These are phyloP conservation scores for Nakazawaea anatomiae DNA, from an alignment of 805 yeast species.

Conservation along the genomic window DNA sequence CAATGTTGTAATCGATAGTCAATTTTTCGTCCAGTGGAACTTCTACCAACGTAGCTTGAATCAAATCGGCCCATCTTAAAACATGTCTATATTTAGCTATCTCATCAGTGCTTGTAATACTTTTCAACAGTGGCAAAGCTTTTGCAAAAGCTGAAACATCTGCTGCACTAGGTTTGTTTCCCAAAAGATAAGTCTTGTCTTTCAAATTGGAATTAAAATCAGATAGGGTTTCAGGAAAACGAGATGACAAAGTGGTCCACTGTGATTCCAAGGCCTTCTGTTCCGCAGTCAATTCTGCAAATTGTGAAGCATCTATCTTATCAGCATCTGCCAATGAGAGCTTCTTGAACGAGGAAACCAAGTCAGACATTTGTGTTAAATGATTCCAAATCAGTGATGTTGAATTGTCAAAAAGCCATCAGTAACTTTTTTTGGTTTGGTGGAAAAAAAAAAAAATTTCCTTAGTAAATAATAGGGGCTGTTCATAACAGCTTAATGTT, in stretches of 20 bases:
- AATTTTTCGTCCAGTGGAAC: conserved; percentile 51
- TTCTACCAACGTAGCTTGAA: conserved; percentile 62
- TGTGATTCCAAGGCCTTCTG: conserved; percentile 64
- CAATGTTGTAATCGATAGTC: conserved; percentile 51
- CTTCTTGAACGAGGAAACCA: conserved; percentile 23
- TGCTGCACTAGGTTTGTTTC: conserved; percentile 58
- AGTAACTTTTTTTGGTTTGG: too few species aligned
- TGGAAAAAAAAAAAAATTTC: too few species aligned
- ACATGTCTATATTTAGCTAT: conserved; percentile 72
- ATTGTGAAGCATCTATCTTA: conserved; percentile 19
- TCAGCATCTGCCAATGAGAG: conserved; percentile 20
- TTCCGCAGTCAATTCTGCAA: conserved; percentile 25
- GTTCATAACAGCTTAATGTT: too few species aligned
- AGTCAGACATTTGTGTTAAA: conserved; percentile 11
- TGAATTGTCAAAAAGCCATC: too few species aligned
- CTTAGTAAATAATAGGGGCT: too few species aligned
- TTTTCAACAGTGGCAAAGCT: conserved; percentile 53
- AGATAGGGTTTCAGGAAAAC: conserved; percentile 48
- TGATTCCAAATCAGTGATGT: too few species aligned
- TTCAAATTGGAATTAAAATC: conserved; percentile 67
- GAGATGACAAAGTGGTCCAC: conserved; percentile 67
- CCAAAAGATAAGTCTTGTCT: conserved; percentile 63
- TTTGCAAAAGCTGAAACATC: conserved; percentile 68
- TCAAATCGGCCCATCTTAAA: conserved; percentile 85
- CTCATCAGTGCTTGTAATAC: conserved; percentile 49